Evolutionary conservation across 495 filamentous ascomycete genomes (phyloP).

Genomic region (Neurospora tetrasperma): DNA sequence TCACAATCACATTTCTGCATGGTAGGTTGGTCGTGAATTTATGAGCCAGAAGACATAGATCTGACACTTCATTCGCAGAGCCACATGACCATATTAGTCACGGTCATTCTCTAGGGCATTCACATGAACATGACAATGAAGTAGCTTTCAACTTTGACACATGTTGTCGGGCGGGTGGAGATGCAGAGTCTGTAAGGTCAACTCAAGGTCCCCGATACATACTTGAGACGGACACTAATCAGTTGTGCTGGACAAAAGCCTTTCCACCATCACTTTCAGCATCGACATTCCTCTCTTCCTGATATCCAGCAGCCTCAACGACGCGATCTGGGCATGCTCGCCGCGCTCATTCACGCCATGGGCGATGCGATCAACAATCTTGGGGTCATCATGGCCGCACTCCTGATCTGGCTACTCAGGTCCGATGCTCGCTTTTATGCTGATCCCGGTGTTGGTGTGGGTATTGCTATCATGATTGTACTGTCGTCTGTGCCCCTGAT

Average conservation of each 20-base stretch:
- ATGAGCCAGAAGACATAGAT: not conserved
- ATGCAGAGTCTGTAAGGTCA: not conserved
- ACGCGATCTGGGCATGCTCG: constrained; percentile 81
- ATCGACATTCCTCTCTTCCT: constrained; percentile 25
- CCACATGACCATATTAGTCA: constrained; percentile 29
- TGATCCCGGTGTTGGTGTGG: constrained; percentile 73
- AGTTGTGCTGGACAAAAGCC: constrained; percentile 39
- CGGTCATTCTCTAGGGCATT: constrained; percentile 21
- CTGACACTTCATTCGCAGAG: constrained; percentile 7
- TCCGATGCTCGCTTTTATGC: constrained; percentile 51
- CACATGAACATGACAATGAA: constrained; percentile 1
- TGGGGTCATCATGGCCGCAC: constrained; percentile 78
- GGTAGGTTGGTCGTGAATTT: constrained; percentile 30
- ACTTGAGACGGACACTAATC: constrained; percentile 41
- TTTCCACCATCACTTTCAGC: constrained; percentile 56
- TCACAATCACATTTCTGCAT: constrained; percentile 75
- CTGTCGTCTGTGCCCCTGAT: constrained; percentile 73
- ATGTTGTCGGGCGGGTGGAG: not conserved
- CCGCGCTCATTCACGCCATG: constrained; percentile 81
- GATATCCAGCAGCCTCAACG: constrained; percentile 16
- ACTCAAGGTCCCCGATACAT: constrained; percentile 3
- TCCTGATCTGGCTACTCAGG: constrained; percentile 68
- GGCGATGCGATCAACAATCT: constrained; percentile 90
- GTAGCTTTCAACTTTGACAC: not conserved
- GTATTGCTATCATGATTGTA: constrained; percentile 87